Base-by-base conservation (phyloP, 176 grass and related monocot genomes). In the Oryza australiensis region DNA sequence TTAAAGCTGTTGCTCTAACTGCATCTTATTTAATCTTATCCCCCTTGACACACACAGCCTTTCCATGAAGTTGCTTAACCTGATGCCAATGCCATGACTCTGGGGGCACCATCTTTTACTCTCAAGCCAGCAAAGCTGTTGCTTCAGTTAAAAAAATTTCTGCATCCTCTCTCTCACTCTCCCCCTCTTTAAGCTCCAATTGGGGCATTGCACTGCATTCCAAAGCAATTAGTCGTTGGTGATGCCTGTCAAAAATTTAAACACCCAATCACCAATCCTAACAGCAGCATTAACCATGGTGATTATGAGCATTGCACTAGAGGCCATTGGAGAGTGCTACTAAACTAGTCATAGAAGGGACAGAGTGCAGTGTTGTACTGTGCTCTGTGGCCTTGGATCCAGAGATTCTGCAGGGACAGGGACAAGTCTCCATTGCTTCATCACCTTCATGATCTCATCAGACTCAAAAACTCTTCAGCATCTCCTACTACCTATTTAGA, bases 321-420 rank as follows among this genome's bases (percentile, higher is more conserved):
- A 64, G 32, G 66, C 87, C 77, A 81, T 71, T 35, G 16, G 53
- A 72, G 59, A 27, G 66, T 22, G 68, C 83, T 57, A 24, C 2
- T 59, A 46, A 80, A 70, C 64, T 35, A 46, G 34, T 70, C 78
- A 48, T 12, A 76, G 63, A 79, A 82, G 74, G 68, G 73, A 86
- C 83, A 82, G 73, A 40, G 81, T 30, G 35, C 67, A 42, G 30
- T 35, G 30, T 4, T 26, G 20, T 26, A 12, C 32, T 40, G 28
- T 69, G 22, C 35, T 29, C 70, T 73, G 43, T 86, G 68, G 33
- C 70, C 82, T 87, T 90, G 85, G 91, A 93, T 93, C 91, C 85
- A 77, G 87, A 72, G 78, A 90, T 90, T 87, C 81, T 72, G 82
- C 73, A 77, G 87, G 82, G 68, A 76, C 30, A 80, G 67, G 62